Base-by-base conservation (phyloP, 148 eudicot species). In the Pouteria glomerata region DNA sequence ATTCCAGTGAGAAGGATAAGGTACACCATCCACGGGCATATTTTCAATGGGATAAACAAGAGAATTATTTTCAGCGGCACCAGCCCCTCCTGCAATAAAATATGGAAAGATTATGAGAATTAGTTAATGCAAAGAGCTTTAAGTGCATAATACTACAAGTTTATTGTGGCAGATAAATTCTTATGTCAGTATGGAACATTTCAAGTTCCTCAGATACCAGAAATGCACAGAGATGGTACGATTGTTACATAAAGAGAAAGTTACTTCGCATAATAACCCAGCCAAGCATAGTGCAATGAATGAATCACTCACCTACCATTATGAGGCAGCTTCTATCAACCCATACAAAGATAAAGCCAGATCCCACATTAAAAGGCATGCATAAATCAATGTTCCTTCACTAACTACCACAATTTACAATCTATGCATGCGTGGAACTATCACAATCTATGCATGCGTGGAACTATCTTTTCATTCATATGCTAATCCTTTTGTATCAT, bases 1-100 rank as follows among this genome's bases (percentile, higher is more conserved):
- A 71, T 80, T 84, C 92, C 94, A 89, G 53, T 82, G 87, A 35
- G 89, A 58, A 61, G 78, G 78, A 79, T 72, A 81, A 69, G 63
- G 83, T 74, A 79, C 83, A 31, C 74, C 88, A 30, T 83, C 90
- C 30, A 72, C 76, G 30, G 82, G 67, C 68, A 79, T 83, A 85
- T 81, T 89, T 23, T 84, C 89, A 39, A 56, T 82, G 27, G 88
- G 83, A 84, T 80, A 87, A 60, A 77, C 76, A 69, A 74, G 23
- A 39, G 87, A 75, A 73, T 70, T 82, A 82, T 76, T 83, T 75
- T 84, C 94, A 1, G 84, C 48, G 66, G 78, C 82, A 70, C 85
- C 79, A 63, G 82, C 48, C 71, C 89, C 80, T 8, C 76, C 91
- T 85, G 88, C 77, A 80, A 41, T 56, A 18, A n/a, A 76, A 52